These are phyloP conservation scores for Cutaneotrichosporon sp. DNA, from an alignment of 1,284 basidiomycete species.

Conservation along the genomic window DNA sequence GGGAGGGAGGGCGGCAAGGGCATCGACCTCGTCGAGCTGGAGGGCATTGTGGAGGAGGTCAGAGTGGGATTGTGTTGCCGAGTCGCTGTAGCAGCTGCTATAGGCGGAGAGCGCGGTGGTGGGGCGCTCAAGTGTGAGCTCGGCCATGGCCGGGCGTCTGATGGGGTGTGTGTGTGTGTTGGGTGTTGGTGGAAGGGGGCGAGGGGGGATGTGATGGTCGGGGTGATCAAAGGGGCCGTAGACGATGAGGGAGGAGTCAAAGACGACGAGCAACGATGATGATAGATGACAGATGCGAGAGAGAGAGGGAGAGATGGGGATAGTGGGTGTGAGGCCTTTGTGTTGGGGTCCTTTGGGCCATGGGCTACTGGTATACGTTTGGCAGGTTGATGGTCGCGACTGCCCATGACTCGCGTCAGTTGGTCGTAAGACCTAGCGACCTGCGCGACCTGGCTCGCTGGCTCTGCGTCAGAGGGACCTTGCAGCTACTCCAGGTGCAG, in stretches of 20 bases:
- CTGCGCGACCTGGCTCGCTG: no score
- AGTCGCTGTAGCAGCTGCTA: background rate
- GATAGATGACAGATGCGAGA: background rate
- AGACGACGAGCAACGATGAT: background rate
- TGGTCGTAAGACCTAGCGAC: constrained; percentile 4
- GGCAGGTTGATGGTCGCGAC: background rate
- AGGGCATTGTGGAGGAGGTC: background rate
- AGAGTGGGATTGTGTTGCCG: background rate
- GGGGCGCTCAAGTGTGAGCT: background rate
- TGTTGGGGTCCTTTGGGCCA: no score
- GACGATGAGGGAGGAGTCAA: background rate
- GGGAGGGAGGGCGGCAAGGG: constrained; percentile 26
- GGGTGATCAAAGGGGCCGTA: background rate
- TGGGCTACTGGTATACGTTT: no score
- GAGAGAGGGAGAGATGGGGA: background rate
- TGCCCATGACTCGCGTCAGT: background rate
- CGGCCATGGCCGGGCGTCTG: background rate
- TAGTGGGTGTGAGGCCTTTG: background rate
- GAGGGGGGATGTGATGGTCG: no score
- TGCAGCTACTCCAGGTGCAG: no score
- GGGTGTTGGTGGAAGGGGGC: no score
- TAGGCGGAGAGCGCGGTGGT: background rate
- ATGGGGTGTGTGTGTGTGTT: background rate
- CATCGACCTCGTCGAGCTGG: constrained; percentile 9
- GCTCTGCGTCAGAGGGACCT: no score